Evolutionary conservation across 805 yeast genomes (phyloP).

Genomic region (Lipomyces kockii): DNA sequence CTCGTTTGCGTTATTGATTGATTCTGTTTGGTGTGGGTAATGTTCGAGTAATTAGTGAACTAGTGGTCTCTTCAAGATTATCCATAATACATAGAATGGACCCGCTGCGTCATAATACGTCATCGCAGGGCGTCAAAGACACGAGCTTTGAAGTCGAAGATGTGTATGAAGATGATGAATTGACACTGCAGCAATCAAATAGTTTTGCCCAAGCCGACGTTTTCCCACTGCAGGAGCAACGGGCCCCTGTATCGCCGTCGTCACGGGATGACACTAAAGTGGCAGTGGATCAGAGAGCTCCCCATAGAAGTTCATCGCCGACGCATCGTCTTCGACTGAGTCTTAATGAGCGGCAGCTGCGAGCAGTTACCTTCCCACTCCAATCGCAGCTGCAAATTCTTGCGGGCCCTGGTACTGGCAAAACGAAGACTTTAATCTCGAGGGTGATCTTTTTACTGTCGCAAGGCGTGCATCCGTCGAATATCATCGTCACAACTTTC

Average conservation of each 20-base stretch:
- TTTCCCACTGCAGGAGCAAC: neutral
- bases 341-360: constrained; percentile 51
- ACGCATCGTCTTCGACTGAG: constrained; percentile 19
- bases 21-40: neutral
- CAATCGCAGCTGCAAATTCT: constrained; percentile 55
- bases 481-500: constrained; percentile 84
- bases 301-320: constrained; percentile 6
- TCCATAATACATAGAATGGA: neutral
- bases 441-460: constrained; percentile 65
- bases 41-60: neutral
- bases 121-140: constrained; percentile 15
- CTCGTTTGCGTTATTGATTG: neutral
- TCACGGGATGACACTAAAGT: neutral
- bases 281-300: neutral
- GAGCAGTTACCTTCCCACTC: constrained; percentile 52
- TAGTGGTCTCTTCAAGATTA: neutral
- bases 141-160: constrained; percentile 17
- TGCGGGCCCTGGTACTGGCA: constrained; percentile 71
- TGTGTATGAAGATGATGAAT: constrained; percentile 18
- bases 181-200: constrained; percentile 12
- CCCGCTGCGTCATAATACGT: neutral
- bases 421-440: constrained; percentile 54
- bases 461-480: constrained; percentile 58
- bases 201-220: neutral
- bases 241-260: neutral